Base-by-base conservation (phyloP, 176 grass and related monocot species). In the Guadua angustifolia region DNA sequence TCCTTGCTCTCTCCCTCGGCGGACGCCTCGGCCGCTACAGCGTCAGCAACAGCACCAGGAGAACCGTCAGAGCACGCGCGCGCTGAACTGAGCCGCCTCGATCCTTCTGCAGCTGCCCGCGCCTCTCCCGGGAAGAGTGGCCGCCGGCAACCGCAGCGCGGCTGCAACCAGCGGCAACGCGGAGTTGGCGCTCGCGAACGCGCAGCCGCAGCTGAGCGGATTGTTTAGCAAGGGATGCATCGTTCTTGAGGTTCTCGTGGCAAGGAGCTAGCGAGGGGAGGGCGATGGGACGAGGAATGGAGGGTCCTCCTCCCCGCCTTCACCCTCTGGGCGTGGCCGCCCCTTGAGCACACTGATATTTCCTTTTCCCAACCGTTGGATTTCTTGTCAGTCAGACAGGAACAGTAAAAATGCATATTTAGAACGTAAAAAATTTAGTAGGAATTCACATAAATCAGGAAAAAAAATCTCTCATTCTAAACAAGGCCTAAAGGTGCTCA, bases 271-370 rank as follows among this genome's bases (percentile, higher is more conserved):
- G 35, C 3, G 35, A 36, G 2, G 49, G 22, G 10, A n/a, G 42
- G 14, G n/a, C 29, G 43, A 77, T 78, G 55, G 18, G 83, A 88
- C 86, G 56, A 55, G 87, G 84, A 81, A 90, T 67, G 82, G 75
- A 89, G 36, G 89, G 89, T 69, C 84, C 69, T 51, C 63, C 79
- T 24, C 69, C 69, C 86, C 78, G 72, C 72, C 46, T 82, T 66
- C 25, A 46, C 40, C 49, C 4, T 9, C 65, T 83, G 32, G 36
- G 39, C 36, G 36, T 58, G n/a, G 79, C 24, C 14, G n/a, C 21
- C 8, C 8, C 65, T 12, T 25, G 52, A 58, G 57, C 73, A 39
- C 51, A 19, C 17, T 38, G 29, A 29, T 74, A 74, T 50, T 16
- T 50, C 49, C 4, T 16, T 50, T 35, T 74, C 36, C 47, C 71